phyloP scores from a whole-genome alignment of 345 rosid species.

The Ceriops decandra region DNA sequence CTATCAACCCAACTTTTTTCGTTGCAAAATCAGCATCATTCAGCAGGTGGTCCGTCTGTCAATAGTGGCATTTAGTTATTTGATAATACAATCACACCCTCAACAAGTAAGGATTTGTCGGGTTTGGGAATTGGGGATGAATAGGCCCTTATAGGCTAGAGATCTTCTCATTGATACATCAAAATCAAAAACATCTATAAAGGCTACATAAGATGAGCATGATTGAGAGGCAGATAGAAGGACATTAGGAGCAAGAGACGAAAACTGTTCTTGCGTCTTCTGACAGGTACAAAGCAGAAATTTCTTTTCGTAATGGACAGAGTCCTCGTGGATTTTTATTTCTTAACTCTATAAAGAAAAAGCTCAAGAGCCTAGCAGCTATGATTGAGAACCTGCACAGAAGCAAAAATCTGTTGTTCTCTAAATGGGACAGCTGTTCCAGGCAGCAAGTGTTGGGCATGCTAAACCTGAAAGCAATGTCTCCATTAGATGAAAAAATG shows the following conservation, averaged over 20 bases:
- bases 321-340: too few species aligned
- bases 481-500: too few species aligned
- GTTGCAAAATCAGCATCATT: slow-evolving; percentile 71
- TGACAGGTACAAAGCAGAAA: background rate
- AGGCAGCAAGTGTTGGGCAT: too few species aligned
- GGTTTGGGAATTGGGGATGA: too few species aligned
- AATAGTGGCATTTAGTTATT: background rate
- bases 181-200: background rate
- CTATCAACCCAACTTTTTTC: slow-evolving; percentile 71
- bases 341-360: too few species aligned
- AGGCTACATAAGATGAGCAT: background rate
- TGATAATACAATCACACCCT: too few species aligned
- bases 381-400: slow-evolving; percentile 59
- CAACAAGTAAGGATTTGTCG: background rate
- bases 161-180: too few species aligned
- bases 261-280: background rate
- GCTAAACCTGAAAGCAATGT: too few species aligned
- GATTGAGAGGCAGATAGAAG: background rate
- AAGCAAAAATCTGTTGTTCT: slow-evolving; percentile 63
- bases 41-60: slow-evolving; percentile 87
- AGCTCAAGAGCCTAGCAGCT: background rate
- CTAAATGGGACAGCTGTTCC: slow-evolving; percentile 45
- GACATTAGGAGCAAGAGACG: background rate
- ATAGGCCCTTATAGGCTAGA: too few species aligned
- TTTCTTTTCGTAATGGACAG: too few species aligned